Evolutionary conservation across 2,329 filamentous ascomycete genomes (phyloP), one percentile per base, ranked within the genome.

Genomic region (Colletotrichum lentis): DNA sequence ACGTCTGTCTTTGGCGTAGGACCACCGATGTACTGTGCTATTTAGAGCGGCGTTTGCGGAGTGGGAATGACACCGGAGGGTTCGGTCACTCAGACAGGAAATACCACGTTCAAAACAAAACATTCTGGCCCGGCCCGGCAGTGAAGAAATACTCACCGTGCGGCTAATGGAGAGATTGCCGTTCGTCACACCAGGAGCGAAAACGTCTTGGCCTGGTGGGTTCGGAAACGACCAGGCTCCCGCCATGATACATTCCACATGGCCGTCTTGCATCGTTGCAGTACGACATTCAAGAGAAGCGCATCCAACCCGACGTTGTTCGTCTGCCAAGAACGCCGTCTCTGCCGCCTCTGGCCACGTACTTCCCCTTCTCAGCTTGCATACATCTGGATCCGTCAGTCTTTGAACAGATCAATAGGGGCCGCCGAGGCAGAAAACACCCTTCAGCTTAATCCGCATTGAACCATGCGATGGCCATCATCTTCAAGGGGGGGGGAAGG

Each of bases 31-130:
- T 46, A 31, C 27, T 27, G 10, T 16, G 37, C 20, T 55, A 27
- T 63, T 35, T 24, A n/a, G 27, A 7, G 16, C 37, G 62, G 66
- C 50, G 66, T 69, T 66, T 24, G 24, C 2, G 65, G 66, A 55
- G 56, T 66, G 35, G 24, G 7, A 18, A 44, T 60, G 62, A 60
- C 56, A 52, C 46, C 50, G 43, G 20, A 60, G 44, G 24, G 20
- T 16, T 31, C 37, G 8, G 10, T 27, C 5, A 16, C n/a, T 52
- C 6, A 24, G 31, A 62, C 43, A 41, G 49, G 39, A 65, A 55
- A 44, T 52, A 35, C 16, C 57, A 12, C 50, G 5, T 46, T 46
- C 46, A 35, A 7, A 50, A 22, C 24, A 18, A 6, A 18, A 14
- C 24, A 43, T 16, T 22, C 46, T 27, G n/a, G 24, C 39, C 16